Conservation (phyloP, 2,329 filamentous ascomycete genomes). For the Phaeomoniella chlamydospora region DNA sequence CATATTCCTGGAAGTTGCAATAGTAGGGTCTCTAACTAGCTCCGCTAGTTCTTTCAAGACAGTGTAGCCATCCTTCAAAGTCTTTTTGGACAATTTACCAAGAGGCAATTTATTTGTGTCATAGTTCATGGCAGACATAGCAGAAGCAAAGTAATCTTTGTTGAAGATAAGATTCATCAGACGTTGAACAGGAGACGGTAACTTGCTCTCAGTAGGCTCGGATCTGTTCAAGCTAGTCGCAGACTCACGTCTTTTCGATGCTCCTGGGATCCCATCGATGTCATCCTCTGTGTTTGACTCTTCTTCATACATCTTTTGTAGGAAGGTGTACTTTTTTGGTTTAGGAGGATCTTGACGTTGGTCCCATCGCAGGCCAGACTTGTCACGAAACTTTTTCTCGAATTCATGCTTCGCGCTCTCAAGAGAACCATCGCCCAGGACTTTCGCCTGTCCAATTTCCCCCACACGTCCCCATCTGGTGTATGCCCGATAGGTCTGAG, state of each 20-base stretch:
- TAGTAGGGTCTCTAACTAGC: slow-evolving; percentile 40
- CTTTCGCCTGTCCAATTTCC: slow-evolving; percentile 30
- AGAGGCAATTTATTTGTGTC: slow-evolving; percentile 57
- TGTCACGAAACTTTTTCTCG: slow-evolving; percentile 43
- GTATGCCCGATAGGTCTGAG: slow-evolving; percentile 44
- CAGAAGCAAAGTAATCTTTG: slow-evolving; percentile 51
- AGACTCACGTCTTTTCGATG: slow-evolving; percentile 7
- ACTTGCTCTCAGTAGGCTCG: slow-evolving; percentile 37
- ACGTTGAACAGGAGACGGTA: slow-evolving; percentile 46
- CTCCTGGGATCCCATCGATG: slow-evolving; percentile 9
- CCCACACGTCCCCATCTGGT: slow-evolving; percentile 70
- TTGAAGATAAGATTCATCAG: slow-evolving; percentile 79
- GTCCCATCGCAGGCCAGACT: slow-evolving; percentile 37
- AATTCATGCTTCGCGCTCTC: slow-evolving; percentile 28
- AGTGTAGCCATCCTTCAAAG: slow-evolving; percentile 61
- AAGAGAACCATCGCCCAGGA: slow-evolving; percentile 23
- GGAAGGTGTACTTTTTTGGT: slow-evolving; percentile 60
- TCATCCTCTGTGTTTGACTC: slow-evolving; percentile 43
- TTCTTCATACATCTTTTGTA: slow-evolving; percentile 63
- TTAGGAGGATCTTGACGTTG: slow-evolving; percentile 29
- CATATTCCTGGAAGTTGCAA: slow-evolving; percentile 26
- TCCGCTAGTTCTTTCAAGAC: slow-evolving; percentile 60
- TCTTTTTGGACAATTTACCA: slow-evolving; percentile 69
- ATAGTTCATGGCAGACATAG: slow-evolving; percentile 26
- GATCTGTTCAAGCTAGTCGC: slow-evolving; percentile 14